A percentile compares a stretch with the other conserved stretches of the same genome.
These are phyloP conservation scores for Clarireedia hainanense DNA, from an alignment of 2,329 filamentous ascomycete species.

Conservation along the genomic window DNA sequence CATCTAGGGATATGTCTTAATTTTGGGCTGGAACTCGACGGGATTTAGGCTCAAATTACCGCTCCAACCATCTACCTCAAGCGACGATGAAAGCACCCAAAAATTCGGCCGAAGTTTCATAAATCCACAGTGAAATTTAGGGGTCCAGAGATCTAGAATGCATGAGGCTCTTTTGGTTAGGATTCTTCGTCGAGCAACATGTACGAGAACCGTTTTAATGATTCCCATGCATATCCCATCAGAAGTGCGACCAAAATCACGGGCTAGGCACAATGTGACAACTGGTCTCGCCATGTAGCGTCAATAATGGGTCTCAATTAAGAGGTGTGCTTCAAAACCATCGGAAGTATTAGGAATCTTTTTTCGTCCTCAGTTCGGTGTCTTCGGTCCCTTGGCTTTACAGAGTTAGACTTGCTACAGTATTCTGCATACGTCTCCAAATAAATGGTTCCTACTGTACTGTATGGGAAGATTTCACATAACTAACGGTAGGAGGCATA, in stretches of 20 bases:
- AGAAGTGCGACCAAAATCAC: background rate
- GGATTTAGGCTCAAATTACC: too few species aligned
- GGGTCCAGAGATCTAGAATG: conserved; percentile 7
- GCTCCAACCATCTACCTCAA: background rate
- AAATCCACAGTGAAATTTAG: background rate
- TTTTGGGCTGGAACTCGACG: background rate
- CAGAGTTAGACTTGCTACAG: background rate
- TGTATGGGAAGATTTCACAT: too few species aligned
- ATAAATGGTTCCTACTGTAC: conserved; percentile 3
- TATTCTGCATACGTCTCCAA: background rate
- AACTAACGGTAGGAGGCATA: conserved; percentile 3
- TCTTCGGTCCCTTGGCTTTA: background rate
- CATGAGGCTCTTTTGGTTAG: conserved; percentile 6
- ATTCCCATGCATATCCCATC: background rate
- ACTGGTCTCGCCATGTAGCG: background rate
- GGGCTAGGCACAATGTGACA: background rate
- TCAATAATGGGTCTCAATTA: background rate
- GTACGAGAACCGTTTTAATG: background rate
- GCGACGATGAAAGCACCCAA: background rate
- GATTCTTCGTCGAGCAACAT: conserved; percentile 1
- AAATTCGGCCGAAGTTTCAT: background rate
- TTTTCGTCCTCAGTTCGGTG: background rate
- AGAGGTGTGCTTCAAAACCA: background rate
- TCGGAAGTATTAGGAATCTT: conserved; percentile 6
- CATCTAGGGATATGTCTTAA: too few species aligned